Evolutionary conservation across 2,329 filamentous ascomycete species (phyloP).

Genomic region (Fonsecaea multimorphosa): DNA sequence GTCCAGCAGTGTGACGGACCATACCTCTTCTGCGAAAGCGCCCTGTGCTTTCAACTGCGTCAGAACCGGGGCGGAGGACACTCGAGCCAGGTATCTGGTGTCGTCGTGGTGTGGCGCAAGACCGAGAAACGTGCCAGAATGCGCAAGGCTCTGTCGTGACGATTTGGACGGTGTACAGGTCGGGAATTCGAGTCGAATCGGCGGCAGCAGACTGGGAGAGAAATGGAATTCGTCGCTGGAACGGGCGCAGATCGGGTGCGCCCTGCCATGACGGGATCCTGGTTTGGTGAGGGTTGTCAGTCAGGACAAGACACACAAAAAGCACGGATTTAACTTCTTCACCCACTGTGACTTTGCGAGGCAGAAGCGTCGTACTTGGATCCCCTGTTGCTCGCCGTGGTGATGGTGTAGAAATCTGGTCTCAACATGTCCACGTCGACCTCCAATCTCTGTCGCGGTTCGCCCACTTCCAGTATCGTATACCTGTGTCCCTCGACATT

Average conservation of each 20-base stretch:
- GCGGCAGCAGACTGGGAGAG: conserved; percentile 8
- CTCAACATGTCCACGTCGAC: conserved; percentile 44
- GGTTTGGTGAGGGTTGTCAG: conserved; percentile 1
- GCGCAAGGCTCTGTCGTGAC: conserved; percentile 39
- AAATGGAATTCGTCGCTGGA: conserved; percentile 39
- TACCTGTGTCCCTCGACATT: conserved; percentile 35
- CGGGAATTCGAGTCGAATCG: conserved; percentile 39
- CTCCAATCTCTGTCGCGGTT: conserved; percentile 40
- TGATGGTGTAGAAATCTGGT: conserved; percentile 43
- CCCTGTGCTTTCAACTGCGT: conserved; percentile 38
- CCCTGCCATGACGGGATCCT: conserved; percentile 37
- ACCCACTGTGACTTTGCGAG: conserved; percentile 40
- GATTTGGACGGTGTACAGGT: conserved; percentile 42
- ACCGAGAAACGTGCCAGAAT: conserved; percentile 43
- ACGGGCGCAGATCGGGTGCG: conserved; percentile 39
- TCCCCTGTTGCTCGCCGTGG: conserved; percentile 42
- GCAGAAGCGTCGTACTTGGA: conserved; percentile 41
- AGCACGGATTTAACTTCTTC: neutral
- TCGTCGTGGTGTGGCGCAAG: conserved; percentile 40
- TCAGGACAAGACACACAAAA: neutral
- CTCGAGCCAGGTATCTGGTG: conserved; percentile 37
- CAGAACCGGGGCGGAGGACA: conserved; percentile 37
- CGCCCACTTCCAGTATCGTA: conserved; percentile 39
- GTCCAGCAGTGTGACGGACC: conserved; percentile 43
- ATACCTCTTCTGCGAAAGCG: conserved; percentile 39